Evolutionary conservation across 257 asterid species (phyloP).

Genomic region (Nicotiana knightiana): DNA sequence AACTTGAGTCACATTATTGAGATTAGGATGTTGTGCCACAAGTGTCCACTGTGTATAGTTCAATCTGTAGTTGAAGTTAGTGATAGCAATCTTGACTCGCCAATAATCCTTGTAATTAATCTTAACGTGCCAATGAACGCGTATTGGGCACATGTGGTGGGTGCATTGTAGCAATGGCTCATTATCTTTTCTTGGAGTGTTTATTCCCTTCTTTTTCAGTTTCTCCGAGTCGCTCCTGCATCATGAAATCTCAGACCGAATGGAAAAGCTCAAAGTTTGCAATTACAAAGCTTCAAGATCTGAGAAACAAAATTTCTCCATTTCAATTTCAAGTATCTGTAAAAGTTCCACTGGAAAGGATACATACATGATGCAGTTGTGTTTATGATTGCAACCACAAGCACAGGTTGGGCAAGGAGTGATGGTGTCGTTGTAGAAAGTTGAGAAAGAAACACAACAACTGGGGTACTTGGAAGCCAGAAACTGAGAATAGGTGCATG

Average conservation of each 20-base stretch:
- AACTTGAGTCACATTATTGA: constrained; percentile 67
- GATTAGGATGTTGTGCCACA: constrained; percentile 76
- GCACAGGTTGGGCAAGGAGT: constrained; percentile 69
- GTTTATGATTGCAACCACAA: constrained; percentile 63
- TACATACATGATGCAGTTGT: constrained; percentile 52
- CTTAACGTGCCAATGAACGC: constrained; percentile 81
- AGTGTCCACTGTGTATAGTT: constrained; percentile 77
- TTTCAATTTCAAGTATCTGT: not conserved
- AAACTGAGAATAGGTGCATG: constrained; percentile 69
- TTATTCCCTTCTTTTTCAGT: constrained; percentile 41
- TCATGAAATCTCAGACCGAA: not conserved
- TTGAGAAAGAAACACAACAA: constrained; percentile 73
- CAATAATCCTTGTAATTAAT: constrained; percentile 58
- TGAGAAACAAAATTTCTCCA: too few relatives aligned
- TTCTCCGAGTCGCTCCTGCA: constrained; percentile 44
- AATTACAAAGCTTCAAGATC: not conserved
- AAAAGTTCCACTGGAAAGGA: not conserved
- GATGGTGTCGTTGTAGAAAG: constrained; percentile 67
- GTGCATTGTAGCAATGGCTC: constrained; percentile 59
- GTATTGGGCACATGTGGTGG: constrained; percentile 72
- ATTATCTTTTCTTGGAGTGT: constrained; percentile 65
- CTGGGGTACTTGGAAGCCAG: constrained; percentile 48
- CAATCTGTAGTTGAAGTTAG: constrained; percentile 61
- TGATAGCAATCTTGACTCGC: constrained; percentile 64
- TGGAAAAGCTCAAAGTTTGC: not conserved